Evolutionary conservation across 2,329 filamentous ascomycete species (phyloP).

Genomic region (Saccharata proteae): DNA sequence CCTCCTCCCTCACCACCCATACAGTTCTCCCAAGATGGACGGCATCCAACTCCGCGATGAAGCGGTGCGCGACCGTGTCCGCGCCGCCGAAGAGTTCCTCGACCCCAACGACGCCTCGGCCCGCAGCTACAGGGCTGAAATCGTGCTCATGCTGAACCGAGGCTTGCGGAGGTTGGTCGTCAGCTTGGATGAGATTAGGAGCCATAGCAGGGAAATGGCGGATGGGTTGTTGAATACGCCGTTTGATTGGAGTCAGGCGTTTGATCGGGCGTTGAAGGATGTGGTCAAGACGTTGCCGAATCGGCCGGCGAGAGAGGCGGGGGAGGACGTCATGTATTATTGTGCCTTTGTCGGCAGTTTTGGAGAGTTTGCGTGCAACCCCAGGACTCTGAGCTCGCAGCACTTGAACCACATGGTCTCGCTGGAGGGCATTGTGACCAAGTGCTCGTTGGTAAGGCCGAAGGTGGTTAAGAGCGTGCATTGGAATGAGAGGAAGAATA

Average conservation of each 20-base stretch:
- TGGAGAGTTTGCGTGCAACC: slow-evolving; percentile 88
- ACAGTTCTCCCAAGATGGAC: slow-evolving; percentile 62
- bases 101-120: slow-evolving; percentile 49
- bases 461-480: slow-evolving; percentile 99
- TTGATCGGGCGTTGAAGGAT: slow-evolving; percentile 81
- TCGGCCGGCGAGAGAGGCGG: slow-evolving; percentile 61
- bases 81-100: slow-evolving; percentile 81
- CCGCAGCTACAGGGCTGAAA: slow-evolving; percentile 78
- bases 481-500: slow-evolving; percentile 77
- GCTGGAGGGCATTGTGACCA: slow-evolving; percentile 92
- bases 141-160: slow-evolving; percentile 61
- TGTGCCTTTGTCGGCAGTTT: slow-evolving; percentile 97
- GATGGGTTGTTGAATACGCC: slow-evolving; percentile 69
- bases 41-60: slow-evolving; percentile 69
- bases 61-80: slow-evolving; percentile 69
- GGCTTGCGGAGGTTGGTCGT: slow-evolving; percentile 46
- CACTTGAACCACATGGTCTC: slow-evolving; percentile 96
- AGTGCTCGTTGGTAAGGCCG: slow-evolving; percentile 86
- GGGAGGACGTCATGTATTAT: slow-evolving; percentile 74
- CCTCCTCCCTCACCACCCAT: too few relatives aligned
- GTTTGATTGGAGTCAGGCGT: slow-evolving; percentile 79
- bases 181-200: slow-evolving; percentile 75
- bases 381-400: slow-evolving; percentile 75
- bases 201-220: slow-evolving; percentile 75
- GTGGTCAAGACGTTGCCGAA: slow-evolving; percentile 71